These are phyloP conservation scores for Crithidia sp. DNA, from an alignment of 208 protist species.

Conservation along the genomic window DNA sequence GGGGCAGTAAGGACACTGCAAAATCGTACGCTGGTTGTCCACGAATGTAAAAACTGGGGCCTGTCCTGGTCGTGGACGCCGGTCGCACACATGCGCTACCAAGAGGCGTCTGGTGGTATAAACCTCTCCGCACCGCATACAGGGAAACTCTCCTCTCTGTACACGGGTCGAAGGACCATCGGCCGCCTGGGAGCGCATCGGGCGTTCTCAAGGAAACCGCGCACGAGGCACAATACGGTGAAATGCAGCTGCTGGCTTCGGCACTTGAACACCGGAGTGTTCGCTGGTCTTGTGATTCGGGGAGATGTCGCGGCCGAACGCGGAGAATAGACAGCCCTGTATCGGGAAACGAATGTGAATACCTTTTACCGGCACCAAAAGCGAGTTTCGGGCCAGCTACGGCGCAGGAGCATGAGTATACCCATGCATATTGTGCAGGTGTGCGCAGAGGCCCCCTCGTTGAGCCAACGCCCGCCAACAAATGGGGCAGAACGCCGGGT, in stretches of 20 bases:
- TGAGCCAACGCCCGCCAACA: too few relatives aligned
- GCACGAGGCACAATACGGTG: too few relatives aligned
- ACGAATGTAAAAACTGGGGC: background rate
- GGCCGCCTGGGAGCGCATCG: too few relatives aligned
- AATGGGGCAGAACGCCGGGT: too few relatives aligned
- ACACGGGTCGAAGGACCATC: too few relatives aligned
- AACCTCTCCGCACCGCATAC: background rate
- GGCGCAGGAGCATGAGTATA: background rate
- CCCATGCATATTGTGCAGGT: background rate
- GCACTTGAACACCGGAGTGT: background rate
- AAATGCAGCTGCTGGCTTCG: background rate
- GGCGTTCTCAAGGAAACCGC: too few relatives aligned
- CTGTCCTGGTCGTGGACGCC: background rate
- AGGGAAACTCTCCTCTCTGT: too few relatives aligned
- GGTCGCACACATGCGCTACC: background rate
- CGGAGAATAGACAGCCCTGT: background rate
- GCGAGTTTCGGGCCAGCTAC: background rate
- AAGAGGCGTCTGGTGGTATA: background rate
- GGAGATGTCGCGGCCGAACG: background rate
- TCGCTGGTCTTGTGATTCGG: background rate
- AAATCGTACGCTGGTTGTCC: background rate
- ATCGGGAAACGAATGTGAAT: background rate
- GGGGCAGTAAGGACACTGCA: background rate
- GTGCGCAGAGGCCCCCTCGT: background rate
- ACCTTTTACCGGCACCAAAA: background rate